These are phyloP conservation scores for Eimeria mitis DNA, from an alignment of 169 alveolate genomes.

Conservation along the genomic window DNA sequence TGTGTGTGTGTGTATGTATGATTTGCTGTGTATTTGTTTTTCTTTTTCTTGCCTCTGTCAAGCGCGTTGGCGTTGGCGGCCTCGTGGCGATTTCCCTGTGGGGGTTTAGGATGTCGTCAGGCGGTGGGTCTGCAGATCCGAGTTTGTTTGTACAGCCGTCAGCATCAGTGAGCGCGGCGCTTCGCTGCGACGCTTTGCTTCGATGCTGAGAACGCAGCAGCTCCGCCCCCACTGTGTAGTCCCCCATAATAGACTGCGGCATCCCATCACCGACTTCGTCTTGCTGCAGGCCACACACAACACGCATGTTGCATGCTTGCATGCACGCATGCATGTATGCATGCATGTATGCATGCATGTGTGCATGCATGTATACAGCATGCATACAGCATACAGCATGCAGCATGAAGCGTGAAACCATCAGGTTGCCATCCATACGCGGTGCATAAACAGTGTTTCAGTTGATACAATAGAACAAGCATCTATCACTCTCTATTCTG, in stretches of 20 bases:
- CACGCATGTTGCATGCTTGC: background rate
- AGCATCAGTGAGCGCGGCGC: background rate
- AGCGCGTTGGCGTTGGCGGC: conserved; percentile 80
- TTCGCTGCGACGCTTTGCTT: background rate
- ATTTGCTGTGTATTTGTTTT: background rate
- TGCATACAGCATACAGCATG: too few relatives aligned
- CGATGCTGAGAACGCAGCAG: conserved; percentile 4
- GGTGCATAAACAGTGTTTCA: too few relatives aligned
- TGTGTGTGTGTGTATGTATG: too few relatives aligned
- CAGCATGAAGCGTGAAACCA: too few relatives aligned
- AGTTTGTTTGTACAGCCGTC: background rate
- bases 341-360: too few relatives aligned
- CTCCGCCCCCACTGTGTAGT: conserved; percentile 78
- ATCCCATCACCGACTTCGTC: conserved; percentile 77
- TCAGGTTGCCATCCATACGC: too few relatives aligned
- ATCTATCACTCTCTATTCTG: too few relatives aligned
- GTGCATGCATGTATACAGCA: too few relatives aligned
- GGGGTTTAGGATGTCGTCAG: background rate
- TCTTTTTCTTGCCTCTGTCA: conserved; percentile 68
- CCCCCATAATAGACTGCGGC: conserved; percentile 77
- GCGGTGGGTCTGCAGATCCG: background rate
- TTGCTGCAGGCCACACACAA: conserved; percentile 9
- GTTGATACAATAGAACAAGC: too few relatives aligned
- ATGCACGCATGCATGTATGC: background rate
- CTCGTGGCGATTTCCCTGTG: conserved; percentile 68